phyloP scores from a whole-genome alignment of 2,329 filamentous ascomycete species.

The Aplosporella prunicola region DNA sequence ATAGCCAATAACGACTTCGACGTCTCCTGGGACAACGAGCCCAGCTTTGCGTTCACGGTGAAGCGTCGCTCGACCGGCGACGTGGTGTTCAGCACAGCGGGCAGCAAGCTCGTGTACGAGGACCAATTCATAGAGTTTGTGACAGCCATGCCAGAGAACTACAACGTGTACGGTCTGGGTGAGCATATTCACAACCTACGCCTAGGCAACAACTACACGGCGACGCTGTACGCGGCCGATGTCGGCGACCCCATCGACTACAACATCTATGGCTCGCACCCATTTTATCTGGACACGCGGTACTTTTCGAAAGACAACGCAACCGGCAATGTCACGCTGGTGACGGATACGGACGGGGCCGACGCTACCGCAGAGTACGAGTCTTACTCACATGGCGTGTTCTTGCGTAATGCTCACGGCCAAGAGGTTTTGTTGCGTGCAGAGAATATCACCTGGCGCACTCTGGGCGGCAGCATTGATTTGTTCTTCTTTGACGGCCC shows the following conservation, averaged over 20 bases:
- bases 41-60: slow-evolving; percentile 48
- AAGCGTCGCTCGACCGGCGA: slow-evolving; percentile 52
- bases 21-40: slow-evolving; percentile 48
- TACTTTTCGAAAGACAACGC: slow-evolving; percentile 52
- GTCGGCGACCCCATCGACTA: slow-evolving; percentile 52
- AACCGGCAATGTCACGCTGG: slow-evolving; percentile 42
- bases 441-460: slow-evolving; percentile 60
- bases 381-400: slow-evolving; percentile 67
- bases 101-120: slow-evolving; percentile 59
- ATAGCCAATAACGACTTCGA: slow-evolving; percentile 39
- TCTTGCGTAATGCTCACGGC: slow-evolving; percentile 65
- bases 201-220: slow-evolving; percentile 63
- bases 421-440: slow-evolving; percentile 61
- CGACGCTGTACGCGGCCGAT: slow-evolving; percentile 60
- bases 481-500: slow-evolving; percentile 72
- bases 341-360: slow-evolving; percentile 33
- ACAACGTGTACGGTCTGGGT: slow-evolving; percentile 67
- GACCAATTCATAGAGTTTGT: slow-evolving; percentile 70
- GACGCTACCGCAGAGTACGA: slow-evolving; percentile 43
- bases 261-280: slow-evolving; percentile 69
- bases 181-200: slow-evolving; percentile 63
- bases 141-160: slow-evolving; percentile 56
- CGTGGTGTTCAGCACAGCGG: slow-evolving; percentile 57
- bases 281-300: slow-evolving; percentile 70
- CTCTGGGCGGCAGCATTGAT: slow-evolving; percentile 67